These are phyloP conservation scores for Ceriops decandra DNA, from an alignment of 345 rosid genomes.

Conservation along the genomic window DNA sequence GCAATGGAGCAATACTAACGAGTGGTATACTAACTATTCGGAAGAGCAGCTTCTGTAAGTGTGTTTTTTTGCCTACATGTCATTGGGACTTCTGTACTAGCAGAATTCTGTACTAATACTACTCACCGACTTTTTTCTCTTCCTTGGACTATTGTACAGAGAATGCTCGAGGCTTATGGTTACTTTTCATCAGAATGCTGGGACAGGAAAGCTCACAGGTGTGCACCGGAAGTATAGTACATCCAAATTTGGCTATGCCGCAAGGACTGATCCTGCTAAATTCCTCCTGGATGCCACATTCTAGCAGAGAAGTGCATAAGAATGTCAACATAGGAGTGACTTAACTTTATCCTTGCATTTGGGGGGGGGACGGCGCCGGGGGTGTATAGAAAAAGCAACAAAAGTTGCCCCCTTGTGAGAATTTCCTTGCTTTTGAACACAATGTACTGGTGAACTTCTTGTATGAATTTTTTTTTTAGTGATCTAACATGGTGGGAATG, in stretches of 20 bases:
- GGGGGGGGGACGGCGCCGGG: not conserved
- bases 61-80: not conserved
- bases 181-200: slow-evolving; percentile 68
- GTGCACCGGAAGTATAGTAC: slow-evolving; percentile 78
- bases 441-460: slow-evolving; percentile 2
- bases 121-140: not conserved
- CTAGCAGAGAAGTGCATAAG: slow-evolving; percentile 13
- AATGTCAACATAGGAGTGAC: not conserved
- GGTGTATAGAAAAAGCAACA: slow-evolving; percentile 38
- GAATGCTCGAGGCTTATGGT: slow-evolving; percentile 86
- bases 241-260: slow-evolving; percentile 69
- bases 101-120: not conserved
- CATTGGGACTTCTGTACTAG: not conserved
- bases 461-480: slow-evolving; percentile 14
- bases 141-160: slow-evolving; percentile 27
- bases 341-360: slow-evolving; percentile 7
- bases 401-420: slow-evolving; percentile 38
- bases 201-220: slow-evolving; percentile 75
- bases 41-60: slow-evolving; percentile 52
- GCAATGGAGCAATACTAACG: slow-evolving; percentile 55
- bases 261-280: slow-evolving; percentile 57
- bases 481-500: not conserved
- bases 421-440: not conserved
- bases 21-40: slow-evolving; percentile 50
- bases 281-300: slow-evolving; percentile 42